A percentile compares a stretch with the other conserved stretches of the same genome.
Evolutionary conservation across 768 basidiomycete species (phyloP).

Genomic region (Boletus rex-veris): DNA sequence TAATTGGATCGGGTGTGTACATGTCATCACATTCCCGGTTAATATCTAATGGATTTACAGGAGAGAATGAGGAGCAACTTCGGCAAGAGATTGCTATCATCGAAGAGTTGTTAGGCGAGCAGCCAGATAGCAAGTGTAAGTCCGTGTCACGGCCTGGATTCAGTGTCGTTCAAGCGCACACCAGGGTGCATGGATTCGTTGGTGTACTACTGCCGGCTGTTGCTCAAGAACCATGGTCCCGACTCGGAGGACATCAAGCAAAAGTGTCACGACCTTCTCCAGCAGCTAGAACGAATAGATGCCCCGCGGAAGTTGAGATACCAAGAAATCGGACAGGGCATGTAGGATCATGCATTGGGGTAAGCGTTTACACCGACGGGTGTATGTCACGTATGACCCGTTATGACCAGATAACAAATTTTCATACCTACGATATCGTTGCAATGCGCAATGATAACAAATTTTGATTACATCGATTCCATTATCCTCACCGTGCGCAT

Average conservation of each 20-base stretch:
- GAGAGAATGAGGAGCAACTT: conserved; percentile 54
- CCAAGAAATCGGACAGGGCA: conserved; percentile 48
- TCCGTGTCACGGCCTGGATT: background rate
- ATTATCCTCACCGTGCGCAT: no score
- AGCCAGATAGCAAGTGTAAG: conserved; percentile 92
- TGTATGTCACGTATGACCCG: no score
- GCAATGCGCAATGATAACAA: no score
- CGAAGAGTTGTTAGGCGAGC: conserved; percentile 79
- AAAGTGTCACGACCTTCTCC: conserved; percentile 51
- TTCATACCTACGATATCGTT: no score
- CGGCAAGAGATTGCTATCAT: conserved; percentile 76
- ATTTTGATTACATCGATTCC: no score
- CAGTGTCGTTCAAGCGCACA: background rate
- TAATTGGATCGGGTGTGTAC: conserved; percentile 70
- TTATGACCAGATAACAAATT: conserved; percentile 6
- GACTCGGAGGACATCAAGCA: conserved; percentile 37
- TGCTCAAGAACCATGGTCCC: conserved; percentile 47
- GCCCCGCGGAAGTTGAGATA: conserved; percentile 65
- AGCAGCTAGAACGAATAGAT: conserved; percentile 62
- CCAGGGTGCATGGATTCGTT: conserved; percentile 95
- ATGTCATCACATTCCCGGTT: background rate
- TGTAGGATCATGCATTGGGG: background rate
- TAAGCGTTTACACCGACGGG: background rate
- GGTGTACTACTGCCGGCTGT: conserved; percentile 74
- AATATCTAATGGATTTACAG: conserved; percentile 35